Conservation (phyloP, 108 stramenopile species). For the Stephanodiscus triporus region DNA sequence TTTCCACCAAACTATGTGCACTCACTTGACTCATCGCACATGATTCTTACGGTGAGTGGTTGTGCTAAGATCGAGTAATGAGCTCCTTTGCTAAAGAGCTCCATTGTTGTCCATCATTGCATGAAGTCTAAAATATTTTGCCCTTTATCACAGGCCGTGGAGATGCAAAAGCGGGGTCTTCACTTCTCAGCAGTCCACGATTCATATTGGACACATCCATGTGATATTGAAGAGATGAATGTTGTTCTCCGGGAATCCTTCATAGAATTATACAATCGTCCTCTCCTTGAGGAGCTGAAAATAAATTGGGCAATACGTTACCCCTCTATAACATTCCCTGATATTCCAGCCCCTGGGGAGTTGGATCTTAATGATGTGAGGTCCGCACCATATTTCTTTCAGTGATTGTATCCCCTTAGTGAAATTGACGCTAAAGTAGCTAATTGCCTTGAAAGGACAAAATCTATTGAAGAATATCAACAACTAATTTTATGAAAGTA, state of each 20-base stretch:
- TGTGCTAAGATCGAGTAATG: not conserved
- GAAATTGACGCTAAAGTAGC: not conserved
- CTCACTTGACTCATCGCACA: slow-evolving; percentile 98
- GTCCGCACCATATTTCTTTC: slow-evolving; percentile 96
- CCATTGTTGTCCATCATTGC: not conserved
- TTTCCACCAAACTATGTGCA: slow-evolving; percentile 99
- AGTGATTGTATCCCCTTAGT: slow-evolving; percentile 48
- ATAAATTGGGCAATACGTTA: slow-evolving; percentile 83
- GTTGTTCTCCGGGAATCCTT: slow-evolving; percentile 87
- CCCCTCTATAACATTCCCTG: slow-evolving; percentile 93
- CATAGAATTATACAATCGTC: slow-evolving; percentile 92
- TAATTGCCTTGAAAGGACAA: not conserved
- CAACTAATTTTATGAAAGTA: no score
- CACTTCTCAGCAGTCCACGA: slow-evolving; percentile 99
- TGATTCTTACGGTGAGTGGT: slow-evolving; percentile 89
- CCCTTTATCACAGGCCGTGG: slow-evolving; percentile 56
- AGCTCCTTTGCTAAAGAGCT: not conserved
- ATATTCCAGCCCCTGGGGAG: slow-evolving; percentile 87
- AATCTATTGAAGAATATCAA: not conserved
- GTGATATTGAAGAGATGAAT: slow-evolving; percentile 97
- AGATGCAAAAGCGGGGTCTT: slow-evolving; percentile 92
- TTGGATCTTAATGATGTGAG: slow-evolving; percentile 93
- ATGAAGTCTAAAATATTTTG: not conserved
- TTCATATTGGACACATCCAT: slow-evolving; percentile 98
- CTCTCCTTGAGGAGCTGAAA: slow-evolving; percentile 89